phyloP scores from a whole-genome alignment of 75 land plant genomes.

The Picea sitchensis region DNA sequence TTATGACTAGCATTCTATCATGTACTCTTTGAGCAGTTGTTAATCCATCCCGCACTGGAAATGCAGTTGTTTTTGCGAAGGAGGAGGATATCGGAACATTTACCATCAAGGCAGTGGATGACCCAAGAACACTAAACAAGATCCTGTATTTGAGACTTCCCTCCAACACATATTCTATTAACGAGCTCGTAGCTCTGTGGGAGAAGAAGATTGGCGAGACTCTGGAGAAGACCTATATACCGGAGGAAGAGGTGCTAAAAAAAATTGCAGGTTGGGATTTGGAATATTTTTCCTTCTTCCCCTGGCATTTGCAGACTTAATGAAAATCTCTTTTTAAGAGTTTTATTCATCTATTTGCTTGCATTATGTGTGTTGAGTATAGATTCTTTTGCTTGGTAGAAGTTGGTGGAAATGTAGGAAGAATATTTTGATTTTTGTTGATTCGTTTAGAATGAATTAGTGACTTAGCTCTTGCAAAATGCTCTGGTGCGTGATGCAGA shows the following conservation, averaged over 20 bases:
- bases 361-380: too few relatives aligned
- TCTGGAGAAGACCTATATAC: not conserved
- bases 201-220: not conserved
- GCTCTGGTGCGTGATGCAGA: conserved; percentile 10
- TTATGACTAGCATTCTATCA: not conserved
- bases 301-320: too few relatives aligned
- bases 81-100: not conserved
- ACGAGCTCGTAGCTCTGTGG: not conserved
- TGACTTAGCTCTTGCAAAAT: not conserved
- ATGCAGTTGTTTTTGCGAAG: not conserved
- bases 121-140: not conserved
- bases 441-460: too few relatives aligned
- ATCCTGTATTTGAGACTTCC: not conserved
- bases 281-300: too few relatives aligned
- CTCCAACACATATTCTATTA: not conserved
- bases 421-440: too few relatives aligned
- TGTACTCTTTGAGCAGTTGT: not conserved
- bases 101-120: conserved; percentile 5
- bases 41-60: not conserved
- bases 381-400: too few relatives aligned
- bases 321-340: too few relatives aligned
- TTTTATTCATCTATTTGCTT: too few relatives aligned
- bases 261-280: not conserved
- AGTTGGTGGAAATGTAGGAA: too few relatives aligned
- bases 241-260: not conserved